Conservation (phyloP, 1,284 basidiomycete species). For the Apiotrichum laibachii region DNA sequence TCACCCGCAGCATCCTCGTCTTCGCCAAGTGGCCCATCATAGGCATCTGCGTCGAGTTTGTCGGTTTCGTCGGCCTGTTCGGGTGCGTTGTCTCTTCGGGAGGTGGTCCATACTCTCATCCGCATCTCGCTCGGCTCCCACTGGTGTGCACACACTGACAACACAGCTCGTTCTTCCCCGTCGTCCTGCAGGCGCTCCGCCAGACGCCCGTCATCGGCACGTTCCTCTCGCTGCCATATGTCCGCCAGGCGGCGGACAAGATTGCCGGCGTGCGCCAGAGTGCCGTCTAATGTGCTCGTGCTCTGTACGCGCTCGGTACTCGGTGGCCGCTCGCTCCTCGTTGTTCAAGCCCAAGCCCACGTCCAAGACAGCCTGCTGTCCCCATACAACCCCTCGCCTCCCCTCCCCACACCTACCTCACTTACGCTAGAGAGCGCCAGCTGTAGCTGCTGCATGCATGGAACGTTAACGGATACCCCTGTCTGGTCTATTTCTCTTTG, state of each 20-base stretch:
- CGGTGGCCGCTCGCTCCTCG: too few species aligned
- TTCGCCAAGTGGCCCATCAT: slow-evolving; percentile 90
- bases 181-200: slow-evolving; percentile 90
- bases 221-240: slow-evolving; percentile 79
- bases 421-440: neutral
- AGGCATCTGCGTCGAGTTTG: slow-evolving; percentile 89
- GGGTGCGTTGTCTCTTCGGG: slow-evolving; percentile 82
- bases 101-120: too few species aligned
- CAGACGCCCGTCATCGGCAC: slow-evolving; percentile 92
- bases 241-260: slow-evolving; percentile 55
- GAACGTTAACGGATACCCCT: neutral
- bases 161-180: slow-evolving; percentile 95
- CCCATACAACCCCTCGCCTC: neutral
- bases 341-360: too few species aligned
- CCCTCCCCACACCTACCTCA: neutral
- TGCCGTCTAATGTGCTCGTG: slow-evolving; percentile 33
- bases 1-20: slow-evolving; percentile 39
- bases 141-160: neutral
- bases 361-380: too few species aligned
- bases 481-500: too few species aligned
- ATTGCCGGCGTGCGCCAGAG: slow-evolving; percentile 50
- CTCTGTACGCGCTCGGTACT: too few species aligned
- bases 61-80: slow-evolving; percentile 96
- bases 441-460: neutral
- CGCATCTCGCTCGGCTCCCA: too few species aligned